Conservation (phyloP, 225 moss, liverwort and hornwort genomes). For the Antitrichia curtipendula region DNA sequence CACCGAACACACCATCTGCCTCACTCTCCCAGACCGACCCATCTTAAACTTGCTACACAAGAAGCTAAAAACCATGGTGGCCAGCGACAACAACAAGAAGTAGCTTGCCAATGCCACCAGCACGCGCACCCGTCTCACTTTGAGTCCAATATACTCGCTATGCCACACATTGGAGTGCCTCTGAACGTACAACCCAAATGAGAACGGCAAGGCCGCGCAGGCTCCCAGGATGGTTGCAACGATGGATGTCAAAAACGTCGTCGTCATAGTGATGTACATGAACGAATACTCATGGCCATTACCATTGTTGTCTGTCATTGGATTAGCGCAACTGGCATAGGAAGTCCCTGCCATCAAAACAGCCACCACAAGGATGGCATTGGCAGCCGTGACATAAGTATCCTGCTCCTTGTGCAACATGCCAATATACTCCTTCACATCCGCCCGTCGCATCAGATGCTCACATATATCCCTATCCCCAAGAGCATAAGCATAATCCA, state of each 20-base stretch:
- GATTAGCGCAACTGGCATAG: neutral
- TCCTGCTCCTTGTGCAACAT: neutral
- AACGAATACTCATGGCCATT: rapidly evolving
- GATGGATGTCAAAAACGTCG: neutral
- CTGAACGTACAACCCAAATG: neutral
- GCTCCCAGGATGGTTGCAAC: neutral
- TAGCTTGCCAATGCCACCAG: neutral
- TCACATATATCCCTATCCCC: neutral
- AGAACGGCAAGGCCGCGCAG: neutral
- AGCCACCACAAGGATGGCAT: neutral
- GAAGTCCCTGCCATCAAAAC: neutral
- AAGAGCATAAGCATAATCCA: neutral
- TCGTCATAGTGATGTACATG: neutral
- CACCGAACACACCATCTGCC: neutral
- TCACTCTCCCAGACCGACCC: too few relatives aligned
- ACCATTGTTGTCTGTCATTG: neutral
- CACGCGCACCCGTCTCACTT: neutral
- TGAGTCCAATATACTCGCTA: neutral
- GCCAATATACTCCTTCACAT: neutral
- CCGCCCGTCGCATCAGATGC: neutral
- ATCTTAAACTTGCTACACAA: neutral
- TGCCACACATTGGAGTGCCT: neutral
- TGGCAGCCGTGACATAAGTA: neutral
- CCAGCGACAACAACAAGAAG: neutral
- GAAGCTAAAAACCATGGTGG: neutral